Conservation (phyloP, 179 eudicot species). For the Beta corolliflora region DNA sequence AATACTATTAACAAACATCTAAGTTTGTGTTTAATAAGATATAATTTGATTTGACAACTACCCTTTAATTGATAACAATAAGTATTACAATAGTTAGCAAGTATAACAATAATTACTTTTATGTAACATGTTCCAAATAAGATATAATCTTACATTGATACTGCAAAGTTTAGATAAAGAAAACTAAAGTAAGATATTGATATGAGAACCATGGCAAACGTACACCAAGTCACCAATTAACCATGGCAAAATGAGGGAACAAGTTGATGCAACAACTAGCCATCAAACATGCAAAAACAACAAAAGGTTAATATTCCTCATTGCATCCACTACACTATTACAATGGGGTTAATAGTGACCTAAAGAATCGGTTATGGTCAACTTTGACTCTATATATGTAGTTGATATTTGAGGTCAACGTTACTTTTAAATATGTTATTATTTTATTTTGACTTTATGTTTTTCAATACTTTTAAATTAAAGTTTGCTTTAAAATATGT, state of each 20-base stretch:
- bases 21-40: too few species aligned
- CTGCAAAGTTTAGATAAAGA: too few species aligned
- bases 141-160: too few species aligned
- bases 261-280: constrained; percentile 10
- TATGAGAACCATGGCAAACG: too few species aligned
- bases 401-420: background rate
- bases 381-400: background rate
- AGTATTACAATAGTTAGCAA: too few species aligned
- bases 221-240: background rate
- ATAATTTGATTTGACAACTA: too few species aligned
- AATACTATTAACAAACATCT: too few species aligned
- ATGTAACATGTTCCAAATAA: too few species aligned
- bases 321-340: constrained; percentile 15
- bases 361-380: constrained; percentile 4
- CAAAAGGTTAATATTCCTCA: background rate
- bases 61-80: too few species aligned
- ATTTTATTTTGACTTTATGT: constrained; percentile 19
- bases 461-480: background rate
- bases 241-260: background rate
- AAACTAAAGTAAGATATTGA: too few species aligned
- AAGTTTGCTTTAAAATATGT: too few species aligned
- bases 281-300: constrained; percentile 17
- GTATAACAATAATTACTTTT: too few species aligned
- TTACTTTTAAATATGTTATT: constrained; percentile 22
- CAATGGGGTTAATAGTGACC: background rate